Percentiles rank a stretch among this genome's conserved stretches.
phyloP scores from a whole-genome alignment of 2,329 filamentous ascomycete genomes.

The Myriosclerotinia duriaeana region DNA sequence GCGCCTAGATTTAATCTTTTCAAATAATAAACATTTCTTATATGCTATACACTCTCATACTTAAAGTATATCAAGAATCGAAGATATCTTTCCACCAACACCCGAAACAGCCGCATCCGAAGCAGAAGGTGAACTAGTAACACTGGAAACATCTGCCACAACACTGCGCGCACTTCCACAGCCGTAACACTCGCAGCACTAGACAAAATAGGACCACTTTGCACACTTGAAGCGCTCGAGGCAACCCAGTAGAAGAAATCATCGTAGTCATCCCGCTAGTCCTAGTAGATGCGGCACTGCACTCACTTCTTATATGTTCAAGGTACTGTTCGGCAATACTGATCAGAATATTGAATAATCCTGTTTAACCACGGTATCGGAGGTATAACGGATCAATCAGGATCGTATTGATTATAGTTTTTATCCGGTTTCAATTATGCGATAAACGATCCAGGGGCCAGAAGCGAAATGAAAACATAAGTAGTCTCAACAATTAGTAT shows the following conservation, averaged over 20 bases:
- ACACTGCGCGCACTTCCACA: too few species aligned
- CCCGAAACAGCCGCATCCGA: neutral
- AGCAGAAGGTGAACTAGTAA: neutral
- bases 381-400: constrained; percentile 10
- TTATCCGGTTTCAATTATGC: constrained; percentile 1
- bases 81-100: neutral
- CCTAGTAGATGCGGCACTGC: neutral
- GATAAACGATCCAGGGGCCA: neutral
- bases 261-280: constrained; percentile 16
- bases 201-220: neutral
- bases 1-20: neutral
- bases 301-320: constrained; percentile 9
- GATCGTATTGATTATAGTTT: constrained; percentile 12
- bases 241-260: neutral
- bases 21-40: neutral
- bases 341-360: neutral
- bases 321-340: neutral
- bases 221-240: neutral
- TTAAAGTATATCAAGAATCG: neutral
- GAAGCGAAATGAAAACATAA: constrained; percentile 16
- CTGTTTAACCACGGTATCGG: neutral
- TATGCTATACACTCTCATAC: neutral
- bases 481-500: neutral
- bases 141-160: neutral
- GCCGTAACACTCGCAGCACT: neutral